Evolutionary conservation across 768 basidiomycete genomes (phyloP), one percentile per base, ranked within the genome.

Genomic region (Cystofilobasidium bisporidii): DNA sequence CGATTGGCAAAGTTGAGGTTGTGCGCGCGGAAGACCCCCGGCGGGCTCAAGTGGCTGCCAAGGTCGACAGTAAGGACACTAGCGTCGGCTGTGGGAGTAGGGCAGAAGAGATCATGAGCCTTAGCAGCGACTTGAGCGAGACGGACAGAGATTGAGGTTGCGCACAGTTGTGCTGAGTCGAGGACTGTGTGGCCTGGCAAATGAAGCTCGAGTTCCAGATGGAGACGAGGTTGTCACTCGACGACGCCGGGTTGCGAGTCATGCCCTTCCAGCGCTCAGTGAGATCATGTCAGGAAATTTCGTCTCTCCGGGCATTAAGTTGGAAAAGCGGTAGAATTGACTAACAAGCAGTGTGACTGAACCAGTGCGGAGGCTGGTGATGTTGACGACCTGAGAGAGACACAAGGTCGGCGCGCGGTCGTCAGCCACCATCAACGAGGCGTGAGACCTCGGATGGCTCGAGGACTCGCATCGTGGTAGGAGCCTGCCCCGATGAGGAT

Each of bases 1-100:
- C 82, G 79, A 70, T 86, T 87, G 64, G 84, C 80, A 65, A 86
- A 84, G 72, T 86, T 81, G 68, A 87, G 82, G 70, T 86, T 86
- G 69, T 86, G 86, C 12, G 81, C 82, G 71, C 78, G 84, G 76
- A 86, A 86, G 71, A 56, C 8, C 18, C 53, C 53, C 5, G 53
- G 53, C 53, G 53, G 10, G 26, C 18, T 8, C 53, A 30, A 5
- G 53, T 56, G 53, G 30, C 45, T 11, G 15, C 28, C 28, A 56
- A 56, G 17, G 53, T 56, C 53, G 40, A 87, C 80, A 30, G 82
- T 79, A 15, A 87, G 76, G 1, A 83, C 83, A 18, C 84, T 82
- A 0, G 84, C 84, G 48, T 82, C 77, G 6, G 53, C 61, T 38
- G 71, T n/a, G 12, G 69, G 72, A 80, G 74, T 36, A 36, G n/a